Evolutionary conservation across 345 rosid genomes (phyloP).

Genomic region (Jatropha curcas): DNA sequence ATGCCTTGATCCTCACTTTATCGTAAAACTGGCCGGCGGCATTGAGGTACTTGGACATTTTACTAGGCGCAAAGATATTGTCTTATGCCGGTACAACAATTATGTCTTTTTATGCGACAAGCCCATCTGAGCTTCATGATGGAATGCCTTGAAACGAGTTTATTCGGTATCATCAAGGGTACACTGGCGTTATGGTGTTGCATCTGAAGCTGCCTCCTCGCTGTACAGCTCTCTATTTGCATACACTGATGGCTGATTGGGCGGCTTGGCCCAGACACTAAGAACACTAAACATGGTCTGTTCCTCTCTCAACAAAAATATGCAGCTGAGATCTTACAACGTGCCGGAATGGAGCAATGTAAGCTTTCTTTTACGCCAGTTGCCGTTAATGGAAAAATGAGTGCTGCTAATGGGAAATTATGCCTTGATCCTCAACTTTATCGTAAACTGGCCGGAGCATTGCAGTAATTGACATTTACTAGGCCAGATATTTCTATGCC

Average conservation of each 20-base stretch:
- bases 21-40: too few species aligned
- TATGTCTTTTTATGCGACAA: not conserved
- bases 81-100: not conserved
- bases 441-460: not conserved
- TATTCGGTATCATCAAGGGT: conserved; percentile 3
- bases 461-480: not conserved
- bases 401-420: too few species aligned
- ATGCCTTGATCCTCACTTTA: too few species aligned
- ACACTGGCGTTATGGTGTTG: not conserved
- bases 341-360: not conserved
- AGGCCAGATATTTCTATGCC: not conserved
- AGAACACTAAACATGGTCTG: too few species aligned
- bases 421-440: conserved; percentile 6
- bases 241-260: conserved; percentile 2
- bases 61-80: not conserved
- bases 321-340: not conserved
- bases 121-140: not conserved
- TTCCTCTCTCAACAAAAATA: conserved; percentile 9
- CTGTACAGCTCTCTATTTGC: not conserved
- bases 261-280: conserved; percentile 6
- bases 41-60: not conserved
- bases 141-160: conserved; percentile 1
- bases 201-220: not conserved
- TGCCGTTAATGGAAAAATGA: not conserved
- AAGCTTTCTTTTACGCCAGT: not conserved